phyloP scores from a whole-genome alignment of 345 rosid species.

The Eucalyptus virginea region DNA sequence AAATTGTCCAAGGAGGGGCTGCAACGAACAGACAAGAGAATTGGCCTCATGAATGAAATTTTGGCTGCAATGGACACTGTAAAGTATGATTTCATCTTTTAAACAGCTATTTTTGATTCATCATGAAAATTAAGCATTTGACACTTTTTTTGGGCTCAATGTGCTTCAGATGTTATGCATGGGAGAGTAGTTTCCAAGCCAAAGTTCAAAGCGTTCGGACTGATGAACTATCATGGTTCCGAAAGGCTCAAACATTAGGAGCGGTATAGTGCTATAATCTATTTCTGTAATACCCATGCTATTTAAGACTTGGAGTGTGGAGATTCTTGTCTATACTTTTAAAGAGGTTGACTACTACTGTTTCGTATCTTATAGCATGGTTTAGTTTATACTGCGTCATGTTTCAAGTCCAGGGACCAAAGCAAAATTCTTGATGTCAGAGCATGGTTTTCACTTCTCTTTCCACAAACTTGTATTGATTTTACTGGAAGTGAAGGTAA shows the following conservation, averaged over 20 bases:
- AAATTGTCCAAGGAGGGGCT: slow-evolving; percentile 88
- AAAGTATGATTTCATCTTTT: slow-evolving; percentile 45
- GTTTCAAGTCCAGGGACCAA: not conserved
- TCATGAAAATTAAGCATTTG: not conserved
- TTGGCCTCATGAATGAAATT: slow-evolving; percentile 96
- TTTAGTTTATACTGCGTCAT: not conserved
- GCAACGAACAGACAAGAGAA: slow-evolving; percentile 96
- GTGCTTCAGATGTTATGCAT: slow-evolving; percentile 80
- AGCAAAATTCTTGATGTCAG: not conserved
- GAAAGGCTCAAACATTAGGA: slow-evolving; percentile 77
- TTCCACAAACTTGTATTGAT: not conserved
- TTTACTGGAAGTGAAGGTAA: not conserved
- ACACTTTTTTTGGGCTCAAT: not conserved
- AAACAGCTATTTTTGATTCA: not conserved
- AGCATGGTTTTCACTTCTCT: not conserved
- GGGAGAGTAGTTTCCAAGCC: slow-evolving; percentile 91
- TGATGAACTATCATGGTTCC: slow-evolving; percentile 95
- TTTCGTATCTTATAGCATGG: not conserved
- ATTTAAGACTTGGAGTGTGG: not conserved
- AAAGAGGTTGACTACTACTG: not conserved
- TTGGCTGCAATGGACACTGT: slow-evolving; percentile 99
- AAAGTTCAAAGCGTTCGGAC: slow-evolving; percentile 75
- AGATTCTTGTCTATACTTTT: not conserved
- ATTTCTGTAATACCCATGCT: not conserved
- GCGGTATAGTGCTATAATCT: slow-evolving; percentile 41